phyloP scores from a whole-genome alignment of 1,284 basidiomycete genomes.

The Leccinum olivaceoglutinosum region DNA sequence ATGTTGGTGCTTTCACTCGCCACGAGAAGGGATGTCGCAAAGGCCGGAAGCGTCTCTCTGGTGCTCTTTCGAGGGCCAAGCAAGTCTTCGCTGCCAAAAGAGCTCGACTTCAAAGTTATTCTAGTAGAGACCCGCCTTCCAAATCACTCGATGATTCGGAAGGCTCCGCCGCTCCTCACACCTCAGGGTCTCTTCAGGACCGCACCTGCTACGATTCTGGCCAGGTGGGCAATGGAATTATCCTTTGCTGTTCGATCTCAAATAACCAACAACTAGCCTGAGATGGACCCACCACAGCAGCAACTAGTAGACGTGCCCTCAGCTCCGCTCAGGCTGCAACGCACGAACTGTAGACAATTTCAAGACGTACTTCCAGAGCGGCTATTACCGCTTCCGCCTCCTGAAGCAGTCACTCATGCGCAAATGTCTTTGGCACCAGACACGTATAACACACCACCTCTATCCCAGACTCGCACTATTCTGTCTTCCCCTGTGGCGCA shows the following conservation, averaged over 20 bases:
- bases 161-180: not conserved
- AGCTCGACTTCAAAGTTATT: not conserved
- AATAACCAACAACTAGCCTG: not conserved
- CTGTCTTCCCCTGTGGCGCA: not conserved
- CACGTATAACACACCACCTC: not conserved
- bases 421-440: not conserved
- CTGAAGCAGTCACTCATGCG: not conserved
- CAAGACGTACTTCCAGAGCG: not conserved
- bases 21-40: not conserved
- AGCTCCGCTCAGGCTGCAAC: not conserved
- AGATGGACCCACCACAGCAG: not conserved
- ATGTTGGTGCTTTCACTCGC: not conserved
- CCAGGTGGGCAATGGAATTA: not conserved
- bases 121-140: not conserved
- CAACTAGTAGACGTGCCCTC: not conserved
- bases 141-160: not conserved
- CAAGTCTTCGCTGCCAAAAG: not conserved
- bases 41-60: not conserved
- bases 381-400: not conserved
- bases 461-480: no score
- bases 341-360: not conserved
- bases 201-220: not conserved
- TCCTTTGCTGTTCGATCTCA: not conserved
- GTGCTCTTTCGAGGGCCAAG: not conserved
- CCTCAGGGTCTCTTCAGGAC: not conserved